phyloP scores from a whole-genome alignment of 176 grass and related monocot genomes.

The Carex cristatella region DNA sequence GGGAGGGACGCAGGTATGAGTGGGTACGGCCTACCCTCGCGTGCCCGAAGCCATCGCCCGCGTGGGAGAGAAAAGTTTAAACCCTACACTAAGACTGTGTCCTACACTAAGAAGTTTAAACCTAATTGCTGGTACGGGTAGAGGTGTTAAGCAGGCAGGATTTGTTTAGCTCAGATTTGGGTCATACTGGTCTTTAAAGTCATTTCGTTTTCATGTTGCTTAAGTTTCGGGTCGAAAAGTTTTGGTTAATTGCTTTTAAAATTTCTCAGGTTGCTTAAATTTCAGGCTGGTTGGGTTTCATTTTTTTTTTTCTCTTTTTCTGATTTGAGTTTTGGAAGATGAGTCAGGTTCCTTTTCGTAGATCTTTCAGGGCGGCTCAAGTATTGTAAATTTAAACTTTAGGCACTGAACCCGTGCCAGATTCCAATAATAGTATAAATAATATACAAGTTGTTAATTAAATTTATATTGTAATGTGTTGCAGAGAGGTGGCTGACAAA shows the following conservation, averaged over 20 bases:
- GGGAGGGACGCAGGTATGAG: too few relatives aligned
- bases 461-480: constrained; percentile 53
- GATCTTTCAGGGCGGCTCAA: background rate
- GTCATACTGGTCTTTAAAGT: background rate
- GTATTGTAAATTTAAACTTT: background rate
- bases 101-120: too few relatives aligned
- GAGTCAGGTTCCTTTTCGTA: background rate
- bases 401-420: too few relatives aligned
- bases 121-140: background rate
- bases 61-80: too few relatives aligned
- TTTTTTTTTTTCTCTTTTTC: background rate
- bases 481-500: constrained; percentile 92
- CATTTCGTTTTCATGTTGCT: background rate
- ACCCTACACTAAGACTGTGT: too few relatives aligned
- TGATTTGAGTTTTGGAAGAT: background rate
- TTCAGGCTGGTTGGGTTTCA: background rate
- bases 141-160: background rate
- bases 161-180: background rate
- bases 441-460: background rate
- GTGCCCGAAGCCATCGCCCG: too few relatives aligned
- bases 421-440: background rate
- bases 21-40: too few relatives aligned
- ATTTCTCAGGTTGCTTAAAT: background rate
- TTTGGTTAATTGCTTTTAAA: background rate
- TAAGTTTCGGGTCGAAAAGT: background rate